Evolutionary conservation across 2,329 filamentous ascomycete genomes (phyloP).

Genomic region (Venturia pyrina): DNA sequence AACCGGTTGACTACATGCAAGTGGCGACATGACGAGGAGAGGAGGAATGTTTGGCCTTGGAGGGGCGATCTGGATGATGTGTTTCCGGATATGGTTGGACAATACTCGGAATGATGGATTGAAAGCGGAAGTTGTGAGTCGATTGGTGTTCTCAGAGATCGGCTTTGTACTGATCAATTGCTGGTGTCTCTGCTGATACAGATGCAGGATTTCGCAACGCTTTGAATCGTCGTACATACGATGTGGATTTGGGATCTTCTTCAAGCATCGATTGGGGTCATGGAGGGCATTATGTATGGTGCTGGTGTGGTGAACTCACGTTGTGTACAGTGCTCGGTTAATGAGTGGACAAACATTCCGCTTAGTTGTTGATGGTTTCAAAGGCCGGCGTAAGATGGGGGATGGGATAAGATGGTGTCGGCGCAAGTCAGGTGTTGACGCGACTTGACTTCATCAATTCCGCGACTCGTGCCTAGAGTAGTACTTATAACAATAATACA

Average conservation of each 20-base stretch:
- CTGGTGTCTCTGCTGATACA: background rate
- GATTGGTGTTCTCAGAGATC: background rate
- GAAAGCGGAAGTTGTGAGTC: background rate
- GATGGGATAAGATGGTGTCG: background rate
- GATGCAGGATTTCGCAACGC: background rate
- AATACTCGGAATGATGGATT: background rate
- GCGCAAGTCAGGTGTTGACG: background rate
- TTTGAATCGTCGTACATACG: too few relatives aligned
- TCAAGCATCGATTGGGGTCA: background rate
- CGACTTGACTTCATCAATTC: background rate
- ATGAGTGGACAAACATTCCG: background rate
- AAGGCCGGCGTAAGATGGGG: background rate
- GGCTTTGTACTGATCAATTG: background rate
- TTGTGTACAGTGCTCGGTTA: background rate
- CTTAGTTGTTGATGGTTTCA: background rate
- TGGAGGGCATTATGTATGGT: background rate
- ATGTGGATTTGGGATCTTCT: background rate
- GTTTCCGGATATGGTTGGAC: slow-evolving; percentile 1
- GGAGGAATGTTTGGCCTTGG: slow-evolving; percentile 6
- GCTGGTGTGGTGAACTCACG: too few relatives aligned
- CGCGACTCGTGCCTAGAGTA: background rate
- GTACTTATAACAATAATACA: background rate
- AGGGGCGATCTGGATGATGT: background rate
- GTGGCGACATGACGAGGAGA: background rate
- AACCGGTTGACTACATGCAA: background rate